Base-by-base conservation (phyloP, 768 basidiomycete genomes). In the Tulasnella sp. region DNA sequence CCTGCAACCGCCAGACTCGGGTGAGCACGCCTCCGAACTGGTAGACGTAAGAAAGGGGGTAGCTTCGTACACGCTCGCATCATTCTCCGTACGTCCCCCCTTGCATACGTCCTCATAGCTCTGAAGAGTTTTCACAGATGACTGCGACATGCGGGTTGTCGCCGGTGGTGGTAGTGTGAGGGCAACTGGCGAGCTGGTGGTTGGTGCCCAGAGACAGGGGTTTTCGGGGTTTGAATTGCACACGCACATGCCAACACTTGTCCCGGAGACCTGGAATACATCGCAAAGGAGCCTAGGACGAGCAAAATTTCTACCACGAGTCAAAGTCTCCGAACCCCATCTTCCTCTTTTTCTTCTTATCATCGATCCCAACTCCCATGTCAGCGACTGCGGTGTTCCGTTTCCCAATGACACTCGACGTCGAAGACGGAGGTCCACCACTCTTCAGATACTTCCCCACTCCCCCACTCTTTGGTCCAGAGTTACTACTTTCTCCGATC, bases 311-410 rank as follows among this genome's bases (percentile, higher is more conserved):
- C 39, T 72, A 77, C 81, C 72, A 77, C 46, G 72, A n/a, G 10
- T 91, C 90, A 78, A 96, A 96, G 82, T 95, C 87, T n/a, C 96
- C 96, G 84, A 99, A 98, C 1, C 96, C 96, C 51, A 91, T 83
- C 80, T 89, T 91, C 81, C 92, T 89, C 85, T 92, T 93, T 87
- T 96, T 97, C 83, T 91, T 92, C 76, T 85, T 84, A 46, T 91
- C 89, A 72, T 88, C 88, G 23, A 69, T 77, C 3, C 80, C 82
- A 44, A 79, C 76, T 39, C 40, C 70, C 69, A 73, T 75, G n/a
- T 73, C 79, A 18, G 75, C 48, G 73, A 79, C 81, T 23, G 77
- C 76, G 81, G 80, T 78, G 81, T 89, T 84, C 82, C 91, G 91
- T 48, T 87, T 82, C 9, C 61, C 61, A 67, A 67, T 35, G 15